Percentiles rank a stretch among this genome's conserved stretches.
These are phyloP conservation scores for Emmonsiellopsis sp. DNA, from an alignment of 2,329 filamentous ascomycete genomes.

Conservation along the genomic window DNA sequence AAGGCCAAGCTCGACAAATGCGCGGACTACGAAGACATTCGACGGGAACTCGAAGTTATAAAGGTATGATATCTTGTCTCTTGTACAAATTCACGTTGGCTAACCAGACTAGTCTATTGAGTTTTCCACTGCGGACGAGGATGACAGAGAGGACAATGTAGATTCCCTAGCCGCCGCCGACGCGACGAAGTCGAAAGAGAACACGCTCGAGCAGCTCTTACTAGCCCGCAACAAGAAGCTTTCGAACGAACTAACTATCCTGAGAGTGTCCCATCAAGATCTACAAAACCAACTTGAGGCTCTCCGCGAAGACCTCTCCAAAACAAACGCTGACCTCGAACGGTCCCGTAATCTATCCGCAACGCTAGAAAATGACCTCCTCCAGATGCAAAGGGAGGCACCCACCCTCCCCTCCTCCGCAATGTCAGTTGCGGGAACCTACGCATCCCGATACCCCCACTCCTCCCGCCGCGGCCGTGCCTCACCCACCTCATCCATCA, in stretches of 20 bases:
- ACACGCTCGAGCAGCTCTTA: slow-evolving; percentile 82
- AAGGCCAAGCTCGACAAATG: slow-evolving; percentile 77
- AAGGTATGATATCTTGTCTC: slow-evolving; percentile 43
- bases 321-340: slow-evolving; percentile 76
- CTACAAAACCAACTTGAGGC: slow-evolving; percentile 70
- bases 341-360: slow-evolving; percentile 74
- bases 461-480: slow-evolving; percentile 58
- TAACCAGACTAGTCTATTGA: slow-evolving; percentile 63
- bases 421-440: slow-evolving; percentile 87
- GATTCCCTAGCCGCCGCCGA: slow-evolving; percentile 37
- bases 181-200: slow-evolving; percentile 53
- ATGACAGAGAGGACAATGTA: slow-evolving; percentile 43
- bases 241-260: slow-evolving; percentile 81
- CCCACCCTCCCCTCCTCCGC: slow-evolving; percentile 72
- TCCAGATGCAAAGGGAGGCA: slow-evolving; percentile 76
- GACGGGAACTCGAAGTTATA: slow-evolving; percentile 89
- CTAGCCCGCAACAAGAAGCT: slow-evolving; percentile 94
- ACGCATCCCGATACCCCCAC: slow-evolving; percentile 68
- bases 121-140: slow-evolving; percentile 77
- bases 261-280: slow-evolving; percentile 90
- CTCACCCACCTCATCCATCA: slow-evolving; percentile 95
- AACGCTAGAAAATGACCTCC: slow-evolving; percentile 85
- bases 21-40: slow-evolving; percentile 92
- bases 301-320: slow-evolving; percentile 74
- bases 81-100: not conserved